Base-by-base conservation (phyloP, 306 rosid genomes). In the Cotoneaster glaucophyllus region DNA sequence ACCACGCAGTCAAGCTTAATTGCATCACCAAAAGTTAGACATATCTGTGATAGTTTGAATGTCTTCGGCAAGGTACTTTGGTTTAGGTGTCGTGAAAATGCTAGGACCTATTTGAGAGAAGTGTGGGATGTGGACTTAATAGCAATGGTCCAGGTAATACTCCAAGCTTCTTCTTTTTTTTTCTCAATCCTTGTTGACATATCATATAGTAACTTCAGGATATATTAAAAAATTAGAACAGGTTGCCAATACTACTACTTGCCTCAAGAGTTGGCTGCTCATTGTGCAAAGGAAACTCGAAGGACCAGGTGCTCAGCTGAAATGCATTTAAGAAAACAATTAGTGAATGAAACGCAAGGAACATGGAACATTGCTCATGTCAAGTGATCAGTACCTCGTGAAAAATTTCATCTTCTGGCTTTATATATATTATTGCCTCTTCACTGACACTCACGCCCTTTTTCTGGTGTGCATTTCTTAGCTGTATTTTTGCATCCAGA, bases 371-470 rank as follows among this genome's bases (percentile, higher is more conserved):
- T 4, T 13, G 54, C 0, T 11, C 3, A 37, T 28, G 11, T 17
- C 19, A 17, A 25, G 37, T 72, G 53, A 78, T 53, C 71, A 80
- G 64, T 86, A 92, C 97, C 99, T 88, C 81, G 68, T 86, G 96
- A 73, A 92, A 88, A 70, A 95, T 74, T 76, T 95, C 96, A 78
- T 95, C 97, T 86, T 95, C 97, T 3, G 88, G 87, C 84, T 95
- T 95, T 64, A 84, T 29, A 78, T 92, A 95, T 64, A 88, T 80
- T 64, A 82, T 78, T 10, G 74, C 78, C 81, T 85, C 90, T 0
- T 85, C 92, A 22, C 25, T 67, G n/a, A 72, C 84, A 59, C 59
- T 76, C 37, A 6, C 31, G 53, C 82, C 86, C 74, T 82, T 80
- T 77, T 84, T 90, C 70, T 44, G 82, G 69, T 77, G 83, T 48